Evolutionary conservation across 768 basidiomycete species (phyloP).

Genomic region (Lanmaoa pseudosensibilis): DNA sequence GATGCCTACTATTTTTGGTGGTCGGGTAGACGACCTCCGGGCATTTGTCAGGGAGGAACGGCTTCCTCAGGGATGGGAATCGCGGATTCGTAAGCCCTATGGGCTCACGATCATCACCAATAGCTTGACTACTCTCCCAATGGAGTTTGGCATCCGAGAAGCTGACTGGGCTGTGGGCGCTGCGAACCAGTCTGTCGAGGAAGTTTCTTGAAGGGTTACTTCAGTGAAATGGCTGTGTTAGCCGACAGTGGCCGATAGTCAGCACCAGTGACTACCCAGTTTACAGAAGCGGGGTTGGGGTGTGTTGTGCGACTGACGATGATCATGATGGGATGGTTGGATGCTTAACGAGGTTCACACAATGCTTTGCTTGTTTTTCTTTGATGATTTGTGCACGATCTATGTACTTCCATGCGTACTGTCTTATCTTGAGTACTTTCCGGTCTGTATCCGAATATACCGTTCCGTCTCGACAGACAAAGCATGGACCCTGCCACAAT

Average conservation of each 20-base stretch:
- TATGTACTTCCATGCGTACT: background rate
- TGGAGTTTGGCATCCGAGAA: slow-evolving; percentile 22
- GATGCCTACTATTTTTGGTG: slow-evolving; percentile 68
- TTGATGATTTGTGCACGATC: background rate
- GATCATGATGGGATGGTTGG: background rate
- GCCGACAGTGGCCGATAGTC: too few species aligned
- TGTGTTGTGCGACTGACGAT: background rate
- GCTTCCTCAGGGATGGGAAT: slow-evolving; percentile 71
- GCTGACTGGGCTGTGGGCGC: slow-evolving; percentile 28
- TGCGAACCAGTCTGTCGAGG: too few species aligned
- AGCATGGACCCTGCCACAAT: too few species aligned
- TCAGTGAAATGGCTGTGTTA: too few species aligned
- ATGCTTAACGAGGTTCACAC: background rate
- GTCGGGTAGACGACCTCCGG: slow-evolving; percentile 54
- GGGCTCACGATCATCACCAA: slow-evolving; percentile 64
- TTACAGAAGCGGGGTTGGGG: too few species aligned
- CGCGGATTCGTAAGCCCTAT: slow-evolving; percentile 48
- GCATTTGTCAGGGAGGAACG: slow-evolving; percentile 66
- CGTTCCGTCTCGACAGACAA: background rate
- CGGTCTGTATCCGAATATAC: background rate
- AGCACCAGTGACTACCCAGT: too few species aligned
- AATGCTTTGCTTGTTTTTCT: background rate
- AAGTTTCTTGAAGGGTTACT: too few species aligned
- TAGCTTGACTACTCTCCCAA: slow-evolving; percentile 24
- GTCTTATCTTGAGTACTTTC: background rate